Base-by-base conservation (phyloP, 2,329 filamentous ascomycete species). In the Xylariaceae sp. region DNA sequence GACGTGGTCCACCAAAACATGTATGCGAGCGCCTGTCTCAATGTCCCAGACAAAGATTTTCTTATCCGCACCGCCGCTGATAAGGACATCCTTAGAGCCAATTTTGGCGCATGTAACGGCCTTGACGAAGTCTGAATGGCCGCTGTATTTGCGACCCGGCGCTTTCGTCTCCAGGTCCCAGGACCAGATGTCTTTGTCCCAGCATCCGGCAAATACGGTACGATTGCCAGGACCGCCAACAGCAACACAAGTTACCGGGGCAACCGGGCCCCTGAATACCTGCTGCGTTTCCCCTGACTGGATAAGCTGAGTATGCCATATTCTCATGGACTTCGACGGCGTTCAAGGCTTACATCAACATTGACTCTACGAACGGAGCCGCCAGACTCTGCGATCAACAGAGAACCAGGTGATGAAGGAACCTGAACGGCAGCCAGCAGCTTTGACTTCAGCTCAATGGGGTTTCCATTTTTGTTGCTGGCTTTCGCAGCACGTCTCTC, bases 61-160 rank as follows among this genome's bases (percentile, higher is more conserved):
- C 68, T 87, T 86, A 74, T 93, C 90, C 6, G 89, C 87, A 45
- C 88, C 87, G 51, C 89, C 89, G 62, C 88, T 90, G 67, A 93
- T 80, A 44, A 94, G 79, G 47, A 82, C 70, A 59, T 89, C 79
- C 61, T 82, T 84, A 34, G 81, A 85, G 13, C 79, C 77, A 4
- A 95, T 69, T 23, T 76, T 81, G 10, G 83, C 78, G 66, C 82
- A 85, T 11, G 88, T 75, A 2, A 97, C 77, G 3, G 88, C 81
- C 75, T 97, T 97, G 68, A 99, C 89, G 71, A 99, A 99, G 75
- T 99, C 94, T 1, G 83, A 80, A 73, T 97, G 93, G 3, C 91
- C 92, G 59, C 82, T 81, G 66, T 87, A 92, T 64, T 80, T 86
- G 62, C 77, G 80, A n/a, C 77, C 78, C 1, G 77, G 75, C 35